phyloP scores from a whole-genome alignment of 2,329 filamentous ascomycete species.

The Colletotrichum sp. region DNA sequence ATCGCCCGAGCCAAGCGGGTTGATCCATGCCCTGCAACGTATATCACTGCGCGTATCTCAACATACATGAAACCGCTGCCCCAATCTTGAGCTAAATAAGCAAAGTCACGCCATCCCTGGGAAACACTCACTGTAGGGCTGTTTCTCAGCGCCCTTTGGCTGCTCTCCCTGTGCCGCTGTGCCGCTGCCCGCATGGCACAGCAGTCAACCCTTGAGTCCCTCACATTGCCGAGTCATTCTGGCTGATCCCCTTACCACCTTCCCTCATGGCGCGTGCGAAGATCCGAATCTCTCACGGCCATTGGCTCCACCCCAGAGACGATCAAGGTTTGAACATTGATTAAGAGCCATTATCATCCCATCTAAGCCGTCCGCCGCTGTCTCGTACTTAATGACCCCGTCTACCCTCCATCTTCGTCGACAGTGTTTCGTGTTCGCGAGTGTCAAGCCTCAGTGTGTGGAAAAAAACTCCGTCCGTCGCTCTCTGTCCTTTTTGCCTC shows the following conservation, averaged over 20 bases:
- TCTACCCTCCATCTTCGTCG: not conserved
- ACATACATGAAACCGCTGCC: constrained; percentile 8
- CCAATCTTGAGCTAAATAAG: constrained; percentile 2
- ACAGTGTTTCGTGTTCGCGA: not conserved
- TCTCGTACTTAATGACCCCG: not conserved
- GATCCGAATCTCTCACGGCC: constrained; percentile 17
- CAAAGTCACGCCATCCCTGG: constrained; percentile 15
- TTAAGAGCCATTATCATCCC: not conserved
- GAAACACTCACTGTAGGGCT: not conserved
- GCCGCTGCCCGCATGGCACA: not conserved
- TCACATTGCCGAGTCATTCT: constrained; percentile 2
- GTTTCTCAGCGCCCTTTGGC: not conserved
- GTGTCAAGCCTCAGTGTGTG: not conserved
- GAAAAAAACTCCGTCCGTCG: not conserved
- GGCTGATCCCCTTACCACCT: not conserved
- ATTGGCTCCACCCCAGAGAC: constrained; percentile 18
- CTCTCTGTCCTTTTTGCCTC: not conserved
- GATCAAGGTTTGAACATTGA: constrained; percentile 9
- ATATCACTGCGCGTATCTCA: not conserved
- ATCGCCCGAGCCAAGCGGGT: constrained; percentile 1
- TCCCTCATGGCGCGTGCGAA: not conserved
- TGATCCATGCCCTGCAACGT: constrained; percentile 2
- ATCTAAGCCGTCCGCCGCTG: not conserved
- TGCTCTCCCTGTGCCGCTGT: not conserved
- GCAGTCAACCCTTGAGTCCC: not conserved